These are phyloP conservation scores for Cystobasidium tubakii DNA, from an alignment of 768 basidiomycete genomes.

Conservation along the genomic window DNA sequence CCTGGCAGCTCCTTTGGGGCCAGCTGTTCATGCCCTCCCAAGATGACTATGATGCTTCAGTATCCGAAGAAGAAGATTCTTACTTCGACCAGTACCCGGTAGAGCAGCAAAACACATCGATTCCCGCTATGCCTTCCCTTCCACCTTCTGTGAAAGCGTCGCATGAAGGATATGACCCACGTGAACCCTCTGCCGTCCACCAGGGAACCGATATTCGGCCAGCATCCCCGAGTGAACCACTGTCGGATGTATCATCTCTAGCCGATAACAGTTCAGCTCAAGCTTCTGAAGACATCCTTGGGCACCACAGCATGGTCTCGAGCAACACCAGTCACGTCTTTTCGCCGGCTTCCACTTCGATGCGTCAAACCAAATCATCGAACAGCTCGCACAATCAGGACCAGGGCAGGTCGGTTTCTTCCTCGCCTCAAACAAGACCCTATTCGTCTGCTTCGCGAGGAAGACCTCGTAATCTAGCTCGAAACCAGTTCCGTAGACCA, in stretches of 20 bases:
- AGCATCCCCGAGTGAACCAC: neutral
- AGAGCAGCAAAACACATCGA: neutral
- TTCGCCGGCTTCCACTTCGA: neutral
- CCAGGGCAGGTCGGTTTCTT: neutral
- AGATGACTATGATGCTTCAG: neutral
- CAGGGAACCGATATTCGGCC: neutral
- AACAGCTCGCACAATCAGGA: conserved; percentile 7
- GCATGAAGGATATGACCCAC: neutral
- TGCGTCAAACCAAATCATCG: neutral
- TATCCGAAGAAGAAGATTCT: conserved; percentile 21
- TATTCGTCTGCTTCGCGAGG: conserved; percentile 1
- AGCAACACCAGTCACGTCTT: conserved; percentile 15
- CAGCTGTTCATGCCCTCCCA: conserved; percentile 39
- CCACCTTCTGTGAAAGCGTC: neutral
- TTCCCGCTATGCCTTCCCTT: neutral
- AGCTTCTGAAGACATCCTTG: neutral
- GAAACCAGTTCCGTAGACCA: neutral
- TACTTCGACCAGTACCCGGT: neutral
- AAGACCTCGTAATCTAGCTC: neutral
- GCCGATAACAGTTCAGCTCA: conserved; percentile 19
- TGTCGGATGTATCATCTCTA: conserved; percentile 1
- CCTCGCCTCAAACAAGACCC: neutral
- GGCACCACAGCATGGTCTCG: neutral
- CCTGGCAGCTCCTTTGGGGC: conserved; percentile 80
- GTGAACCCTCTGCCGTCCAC: neutral